phyloP scores from a whole-genome alignment of 106 monocot species.

The Dendrobium chrysotoxum region DNA sequence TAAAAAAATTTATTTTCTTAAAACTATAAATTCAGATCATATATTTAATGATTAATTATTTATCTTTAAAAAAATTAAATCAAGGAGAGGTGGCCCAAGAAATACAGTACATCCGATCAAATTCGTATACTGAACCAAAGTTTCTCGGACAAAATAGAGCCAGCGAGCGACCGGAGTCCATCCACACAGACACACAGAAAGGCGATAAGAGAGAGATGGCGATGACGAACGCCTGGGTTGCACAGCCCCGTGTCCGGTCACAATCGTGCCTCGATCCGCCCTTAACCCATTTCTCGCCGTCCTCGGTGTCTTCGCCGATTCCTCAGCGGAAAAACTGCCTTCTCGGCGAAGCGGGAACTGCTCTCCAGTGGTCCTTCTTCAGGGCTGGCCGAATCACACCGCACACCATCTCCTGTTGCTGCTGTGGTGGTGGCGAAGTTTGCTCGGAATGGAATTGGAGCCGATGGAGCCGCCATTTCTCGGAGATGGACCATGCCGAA shows the following conservation, averaged over 20 bases:
- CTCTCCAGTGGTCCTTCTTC: constrained; percentile 1
- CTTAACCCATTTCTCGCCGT: background rate
- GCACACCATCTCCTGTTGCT: constrained; percentile 20
- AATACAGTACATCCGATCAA: too few species aligned
- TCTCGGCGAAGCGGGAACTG: background rate
- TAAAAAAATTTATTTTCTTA: too few species aligned
- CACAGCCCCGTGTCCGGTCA: background rate
- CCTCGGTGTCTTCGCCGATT: background rate
- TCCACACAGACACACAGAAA: background rate
- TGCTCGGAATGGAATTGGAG: constrained; percentile 68
- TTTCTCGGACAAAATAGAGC: background rate
- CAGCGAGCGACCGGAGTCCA: background rate
- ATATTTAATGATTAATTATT: too few species aligned
- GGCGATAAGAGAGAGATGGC: background rate
- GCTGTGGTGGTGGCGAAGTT: constrained; percentile 6
- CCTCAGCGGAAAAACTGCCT: background rate
- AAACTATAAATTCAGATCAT: too few species aligned
- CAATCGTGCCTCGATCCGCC: background rate
- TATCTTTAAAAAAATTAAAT: too few species aligned
- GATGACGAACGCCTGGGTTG: constrained; percentile 11
- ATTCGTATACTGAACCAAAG: too few species aligned
- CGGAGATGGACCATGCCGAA: constrained; percentile 73
- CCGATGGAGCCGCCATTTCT: constrained; percentile 69
- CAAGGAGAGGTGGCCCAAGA: too few species aligned
- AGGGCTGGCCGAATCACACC: constrained; percentile 6